A percentile compares a stretch with the other conserved stretches of the same genome.
Evolutionary conservation across 1,139 yeast species (phyloP).

Genomic region (Yamadazyma triangularis): DNA sequence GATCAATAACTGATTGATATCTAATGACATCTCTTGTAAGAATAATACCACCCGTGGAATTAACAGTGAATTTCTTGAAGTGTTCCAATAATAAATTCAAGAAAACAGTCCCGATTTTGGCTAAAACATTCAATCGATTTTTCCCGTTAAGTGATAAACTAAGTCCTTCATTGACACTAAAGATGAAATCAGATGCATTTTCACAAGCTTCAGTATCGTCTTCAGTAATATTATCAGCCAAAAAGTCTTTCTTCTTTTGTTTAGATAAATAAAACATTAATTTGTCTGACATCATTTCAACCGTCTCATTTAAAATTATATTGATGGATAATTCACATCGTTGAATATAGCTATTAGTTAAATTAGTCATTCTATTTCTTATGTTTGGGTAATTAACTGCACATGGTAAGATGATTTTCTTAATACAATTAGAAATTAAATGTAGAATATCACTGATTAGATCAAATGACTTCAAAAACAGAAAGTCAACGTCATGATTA

Average conservation of each 20-base stretch:
- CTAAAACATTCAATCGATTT: slow-evolving; percentile 51
- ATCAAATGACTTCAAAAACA: slow-evolving; percentile 48
- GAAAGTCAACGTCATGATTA: slow-evolving; percentile 29
- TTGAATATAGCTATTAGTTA: slow-evolving; percentile 64
- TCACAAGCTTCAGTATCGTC: slow-evolving; percentile 71
- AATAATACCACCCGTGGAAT: slow-evolving; percentile 77
- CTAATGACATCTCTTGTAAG: slow-evolving; percentile 82
- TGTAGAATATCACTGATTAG: slow-evolving; percentile 61
- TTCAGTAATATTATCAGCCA: slow-evolving; percentile 39
- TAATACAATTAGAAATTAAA: slow-evolving; percentile 64
- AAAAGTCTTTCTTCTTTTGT: slow-evolving; percentile 30
- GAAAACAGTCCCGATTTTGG: slow-evolving; percentile 58
- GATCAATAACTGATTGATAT: slow-evolving; percentile 69
- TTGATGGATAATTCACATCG: slow-evolving; percentile 70
- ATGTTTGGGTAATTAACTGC: slow-evolving; percentile 58
- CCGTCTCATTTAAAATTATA: slow-evolving; percentile 55
- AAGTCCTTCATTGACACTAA: slow-evolving; percentile 35
- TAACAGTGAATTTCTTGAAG: slow-evolving; percentile 71
- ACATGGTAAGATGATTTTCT: slow-evolving; percentile 70
- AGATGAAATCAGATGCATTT: slow-evolving; percentile 52
- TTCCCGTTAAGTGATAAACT: slow-evolving; percentile 40
- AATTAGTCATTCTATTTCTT: slow-evolving; percentile 58
- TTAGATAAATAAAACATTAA: slow-evolving; percentile 46
- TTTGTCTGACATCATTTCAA: slow-evolving; percentile 46
- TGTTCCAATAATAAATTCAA: slow-evolving; percentile 64